phyloP scores from a whole-genome alignment of 495 filamentous ascomycete genomes.

The Tuber melanosporum region DNA sequence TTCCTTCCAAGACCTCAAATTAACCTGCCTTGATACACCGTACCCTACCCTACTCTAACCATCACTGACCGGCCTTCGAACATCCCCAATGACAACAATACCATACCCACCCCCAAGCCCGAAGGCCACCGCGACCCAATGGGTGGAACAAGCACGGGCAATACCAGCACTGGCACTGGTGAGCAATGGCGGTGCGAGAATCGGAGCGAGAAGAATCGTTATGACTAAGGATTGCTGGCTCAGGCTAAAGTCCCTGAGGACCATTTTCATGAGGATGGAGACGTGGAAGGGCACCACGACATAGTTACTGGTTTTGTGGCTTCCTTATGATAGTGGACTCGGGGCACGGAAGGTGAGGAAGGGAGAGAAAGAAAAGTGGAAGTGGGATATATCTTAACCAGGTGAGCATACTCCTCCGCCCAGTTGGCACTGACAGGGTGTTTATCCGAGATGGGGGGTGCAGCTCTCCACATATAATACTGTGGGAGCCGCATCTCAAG shows the following conservation, averaged over 20 bases:
- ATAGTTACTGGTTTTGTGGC: too few relatives aligned
- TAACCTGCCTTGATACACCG: not conserved
- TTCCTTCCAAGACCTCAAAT: not conserved
- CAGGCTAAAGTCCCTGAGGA: not conserved
- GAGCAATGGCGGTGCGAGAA: not conserved
- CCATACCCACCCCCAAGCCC: not conserved
- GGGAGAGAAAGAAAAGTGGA: not conserved
- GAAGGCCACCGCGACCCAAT: not conserved
- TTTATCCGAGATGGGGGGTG: not conserved
- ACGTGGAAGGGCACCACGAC: not conserved
- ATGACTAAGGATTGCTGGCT: not conserved
- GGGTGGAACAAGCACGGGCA: not conserved
- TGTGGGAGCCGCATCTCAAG: not conserved
- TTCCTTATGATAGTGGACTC: too few relatives aligned
- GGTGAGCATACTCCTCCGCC: not conserved
- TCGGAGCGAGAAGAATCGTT: not conserved
- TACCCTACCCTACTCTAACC: not conserved
- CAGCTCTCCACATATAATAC: not conserved
- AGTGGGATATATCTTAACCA: not conserved
- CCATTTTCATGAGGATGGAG: not conserved
- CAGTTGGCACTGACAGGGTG: not conserved
- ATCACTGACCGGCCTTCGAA: not conserved
- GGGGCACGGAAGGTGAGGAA: not conserved
- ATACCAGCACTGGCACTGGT: not conserved
- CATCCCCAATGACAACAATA: not conserved